Base-by-base conservation (phyloP, 78 protist species). In the Cyanophora paradoxa region DNA sequence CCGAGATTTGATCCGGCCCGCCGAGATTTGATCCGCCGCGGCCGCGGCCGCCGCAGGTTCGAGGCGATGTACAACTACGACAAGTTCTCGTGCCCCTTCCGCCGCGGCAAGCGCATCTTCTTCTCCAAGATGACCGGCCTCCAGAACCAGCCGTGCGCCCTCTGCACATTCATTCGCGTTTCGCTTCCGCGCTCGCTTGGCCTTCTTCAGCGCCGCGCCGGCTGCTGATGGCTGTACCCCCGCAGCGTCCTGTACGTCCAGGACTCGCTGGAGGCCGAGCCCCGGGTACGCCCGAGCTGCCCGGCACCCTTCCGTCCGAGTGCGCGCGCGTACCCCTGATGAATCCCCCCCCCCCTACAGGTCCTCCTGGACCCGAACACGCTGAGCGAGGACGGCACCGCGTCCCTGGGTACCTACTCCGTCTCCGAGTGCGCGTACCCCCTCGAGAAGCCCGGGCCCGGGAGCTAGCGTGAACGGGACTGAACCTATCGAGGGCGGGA, bases 361-460 rank as follows among this genome's bases (percentile, higher is more conserved):
- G 76, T 78, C 30, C 50, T 83, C 40, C 31, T 86, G 28, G 89
- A 90, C 66, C 92, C 92, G 28, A 90, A 90, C 65, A n/a, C 77
- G 42, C 24, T 86, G 40, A 24, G 50, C 31, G 75, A n/a, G 4
- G 86, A 82, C 19, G 90, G 90, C 0, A 82, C 82, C 22, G 1
- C 61, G 26, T 65, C 90, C 2, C 8, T 86, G 16, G 0, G 30
- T 1, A 22, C 33, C 26, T 19, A 1, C 24, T 0, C 42, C 34
- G 30, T 81, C 33, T 26, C 77, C 33, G 34, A 61, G n/a, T 36
- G 41, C 37, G n/a, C n/a, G n/a, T n/a, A n/a, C n/a, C n/a, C n/a
- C n/a, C n/a, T n/a, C n/a, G n/a, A n/a, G n/a, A n/a, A n/a, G n/a
- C n/a, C n/a, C n/a, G n/a, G n/a, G n/a, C n/a, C n/a, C n/a, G n/a